phyloP scores from a whole-genome alignment of 1,284 basidiomycete genomes.

The Phenoliferia sp. region DNA sequence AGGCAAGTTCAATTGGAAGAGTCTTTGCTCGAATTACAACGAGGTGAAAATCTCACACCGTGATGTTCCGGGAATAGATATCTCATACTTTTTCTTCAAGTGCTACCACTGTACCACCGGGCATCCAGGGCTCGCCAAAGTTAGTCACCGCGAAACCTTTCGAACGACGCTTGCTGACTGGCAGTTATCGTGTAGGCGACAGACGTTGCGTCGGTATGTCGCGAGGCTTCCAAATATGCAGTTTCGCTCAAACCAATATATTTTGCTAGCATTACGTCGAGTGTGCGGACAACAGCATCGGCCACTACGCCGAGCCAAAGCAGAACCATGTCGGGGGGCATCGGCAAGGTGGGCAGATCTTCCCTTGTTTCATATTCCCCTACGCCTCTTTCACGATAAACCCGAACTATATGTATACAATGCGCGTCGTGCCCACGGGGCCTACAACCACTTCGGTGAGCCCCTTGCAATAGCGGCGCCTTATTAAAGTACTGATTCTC shows the following conservation, averaged over 20 bases:
- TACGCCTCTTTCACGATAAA: conserved; percentile 1
- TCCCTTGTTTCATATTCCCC: conserved; percentile 1
- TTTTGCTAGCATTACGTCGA: not conserved
- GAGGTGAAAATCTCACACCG: too few relatives aligned
- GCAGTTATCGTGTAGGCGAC: not conserved
- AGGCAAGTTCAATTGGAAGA: conserved; percentile 1
- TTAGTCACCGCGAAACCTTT: not conserved
- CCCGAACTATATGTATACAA: conserved; percentile 3
- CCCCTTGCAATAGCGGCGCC: not conserved
- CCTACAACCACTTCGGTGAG: not conserved
- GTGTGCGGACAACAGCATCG: not conserved
- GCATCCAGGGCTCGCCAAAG: conserved; percentile 7
- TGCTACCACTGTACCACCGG: conserved; percentile 4
- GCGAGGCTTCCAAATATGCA: too few relatives aligned
- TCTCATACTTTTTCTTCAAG: not conserved
- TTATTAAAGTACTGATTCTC: too few relatives aligned
- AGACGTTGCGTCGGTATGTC: not conserved
- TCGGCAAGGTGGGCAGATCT: not conserved
- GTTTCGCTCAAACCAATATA: too few relatives aligned
- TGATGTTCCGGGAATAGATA: too few relatives aligned
- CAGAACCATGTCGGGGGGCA: not conserved
- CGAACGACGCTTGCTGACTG: not conserved
- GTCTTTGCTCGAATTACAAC: conserved; percentile 2
- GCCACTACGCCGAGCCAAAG: not conserved
- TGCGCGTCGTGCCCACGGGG: not conserved